Evolutionary conservation across 257 asterid species (phyloP).

Genomic region (Fraxinus quadrangulata): DNA sequence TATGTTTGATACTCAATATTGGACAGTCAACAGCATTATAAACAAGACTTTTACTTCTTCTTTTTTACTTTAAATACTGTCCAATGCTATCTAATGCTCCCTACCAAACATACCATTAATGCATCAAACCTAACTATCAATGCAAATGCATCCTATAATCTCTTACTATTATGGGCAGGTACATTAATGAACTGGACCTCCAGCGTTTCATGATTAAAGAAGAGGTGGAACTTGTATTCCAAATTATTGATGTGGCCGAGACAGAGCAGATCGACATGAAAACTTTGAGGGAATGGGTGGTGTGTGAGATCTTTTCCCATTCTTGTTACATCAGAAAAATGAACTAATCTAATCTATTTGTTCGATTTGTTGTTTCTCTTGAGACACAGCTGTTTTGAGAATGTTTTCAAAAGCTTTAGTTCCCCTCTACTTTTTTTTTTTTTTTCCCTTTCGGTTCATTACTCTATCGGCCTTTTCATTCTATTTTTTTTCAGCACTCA

Average conservation of each 20-base stretch:
- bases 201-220: conserved; percentile 82
- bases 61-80: not conserved
- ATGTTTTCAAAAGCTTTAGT: not conserved
- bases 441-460: too few relatives aligned
- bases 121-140: too few relatives aligned
- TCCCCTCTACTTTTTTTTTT: too few relatives aligned
- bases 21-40: not conserved
- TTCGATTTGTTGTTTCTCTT: not conserved
- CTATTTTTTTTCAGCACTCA: too few relatives aligned
- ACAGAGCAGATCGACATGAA: conserved; percentile 64
- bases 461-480: too few relatives aligned
- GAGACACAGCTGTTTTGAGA: not conserved
- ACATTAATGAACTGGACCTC: conserved; percentile 65
- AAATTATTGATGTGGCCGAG: conserved; percentile 69
- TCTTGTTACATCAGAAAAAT: not conserved
- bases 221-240: conserved; percentile 72
- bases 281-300: conserved; percentile 78
- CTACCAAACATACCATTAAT: too few relatives aligned
- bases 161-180: conserved; percentile 34
- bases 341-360: not conserved
- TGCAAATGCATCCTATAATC: too few relatives aligned
- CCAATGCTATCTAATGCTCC: too few relatives aligned
- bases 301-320: conserved; percentile 29
- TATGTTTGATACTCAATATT: not conserved
- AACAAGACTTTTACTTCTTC: not conserved